Evolutionary conservation across 768 basidiomycete genomes (phyloP).

Genomic region (Dictyophora rubrovolvata): DNA sequence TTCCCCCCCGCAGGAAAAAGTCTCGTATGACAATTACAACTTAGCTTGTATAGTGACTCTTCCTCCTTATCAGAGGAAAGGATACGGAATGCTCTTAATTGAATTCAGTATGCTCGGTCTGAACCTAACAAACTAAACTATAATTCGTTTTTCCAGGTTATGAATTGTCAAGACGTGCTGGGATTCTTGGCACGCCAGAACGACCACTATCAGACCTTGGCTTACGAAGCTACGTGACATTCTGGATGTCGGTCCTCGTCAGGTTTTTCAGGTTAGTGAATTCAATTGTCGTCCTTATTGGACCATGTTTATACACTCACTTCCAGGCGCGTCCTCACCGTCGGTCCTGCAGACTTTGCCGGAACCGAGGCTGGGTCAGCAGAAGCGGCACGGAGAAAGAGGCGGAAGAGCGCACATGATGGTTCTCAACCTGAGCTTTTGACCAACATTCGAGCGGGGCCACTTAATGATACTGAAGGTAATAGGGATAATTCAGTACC

Average conservation of each 20-base stretch:
- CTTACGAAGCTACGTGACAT: slow-evolving; percentile 78
- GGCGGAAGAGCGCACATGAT: slow-evolving; percentile 68
- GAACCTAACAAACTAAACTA: background rate
- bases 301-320: background rate
- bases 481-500: background rate
- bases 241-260: slow-evolving; percentile 77
- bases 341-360: slow-evolving; percentile 43
- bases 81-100: slow-evolving; percentile 92
- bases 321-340: slow-evolving; percentile 45
- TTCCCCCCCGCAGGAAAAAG: slow-evolving; percentile 56
- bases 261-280: slow-evolving; percentile 64
- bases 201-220: slow-evolving; percentile 92
- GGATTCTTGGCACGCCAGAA: slow-evolving; percentile 86
- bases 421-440: slow-evolving; percentile 29
- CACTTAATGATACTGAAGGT: slow-evolving; percentile 24
- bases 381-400: slow-evolving; percentile 25
- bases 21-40: slow-evolving; percentile 95
- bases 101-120: slow-evolving; percentile 77
- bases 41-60: slow-evolving; percentile 93
- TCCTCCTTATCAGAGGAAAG: slow-evolving; percentile 83
- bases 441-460: slow-evolving; percentile 27
- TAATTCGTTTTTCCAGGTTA: slow-evolving; percentile 50
- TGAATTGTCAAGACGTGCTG: slow-evolving; percentile 71
- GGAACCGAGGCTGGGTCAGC: slow-evolving; percentile 19
- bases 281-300: background rate